Conservation (phyloP, 257 asterid genomes). For the Nemophila menziesii region DNA sequence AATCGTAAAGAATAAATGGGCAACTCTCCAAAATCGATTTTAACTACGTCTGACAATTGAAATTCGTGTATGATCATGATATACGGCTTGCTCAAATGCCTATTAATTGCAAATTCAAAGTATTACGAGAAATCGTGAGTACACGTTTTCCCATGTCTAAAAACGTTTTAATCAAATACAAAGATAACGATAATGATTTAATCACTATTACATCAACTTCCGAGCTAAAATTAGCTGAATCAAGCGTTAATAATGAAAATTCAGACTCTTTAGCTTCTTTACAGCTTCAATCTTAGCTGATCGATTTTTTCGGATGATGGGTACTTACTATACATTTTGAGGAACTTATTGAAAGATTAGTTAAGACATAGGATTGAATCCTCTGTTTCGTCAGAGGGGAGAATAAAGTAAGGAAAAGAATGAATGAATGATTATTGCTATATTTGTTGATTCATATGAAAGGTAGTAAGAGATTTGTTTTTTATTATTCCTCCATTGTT, state of each 20-base stretch:
- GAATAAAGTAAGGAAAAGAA: too few species aligned
- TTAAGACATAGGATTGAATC: slow-evolving; percentile 56
- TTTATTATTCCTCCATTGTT: too few species aligned
- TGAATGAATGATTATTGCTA: too few species aligned
- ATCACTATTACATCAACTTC: slow-evolving; percentile 66
- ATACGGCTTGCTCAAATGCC: slow-evolving; percentile 92
- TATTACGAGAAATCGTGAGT: slow-evolving; percentile 61
- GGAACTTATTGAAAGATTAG: slow-evolving; percentile 71
- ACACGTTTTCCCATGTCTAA: slow-evolving; percentile 78
- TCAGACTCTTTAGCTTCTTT: too few species aligned
- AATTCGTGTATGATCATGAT: slow-evolving; percentile 90
- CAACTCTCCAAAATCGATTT: slow-evolving; percentile 6
- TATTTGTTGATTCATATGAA: too few species aligned
- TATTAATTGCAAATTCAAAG: slow-evolving; percentile 47
- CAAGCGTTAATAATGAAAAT: slow-evolving; percentile 42
- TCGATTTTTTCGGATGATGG: slow-evolving; percentile 78
- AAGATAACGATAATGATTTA: slow-evolving; percentile 76
- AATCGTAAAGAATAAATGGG: slow-evolving; percentile 24
- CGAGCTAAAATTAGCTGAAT: slow-evolving; percentile 77
- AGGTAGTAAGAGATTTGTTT: too few species aligned
- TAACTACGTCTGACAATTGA: slow-evolving; percentile 43
- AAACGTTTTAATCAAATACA: slow-evolving; percentile 65
- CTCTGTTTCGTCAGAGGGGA: slow-evolving; percentile 38
- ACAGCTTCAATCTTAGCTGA: too few species aligned
- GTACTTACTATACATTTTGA: slow-evolving; percentile 88